Base-by-base conservation (phyloP, 2,329 filamentous ascomycete genomes). In the Aaosphaeria pasadenensis region DNA sequence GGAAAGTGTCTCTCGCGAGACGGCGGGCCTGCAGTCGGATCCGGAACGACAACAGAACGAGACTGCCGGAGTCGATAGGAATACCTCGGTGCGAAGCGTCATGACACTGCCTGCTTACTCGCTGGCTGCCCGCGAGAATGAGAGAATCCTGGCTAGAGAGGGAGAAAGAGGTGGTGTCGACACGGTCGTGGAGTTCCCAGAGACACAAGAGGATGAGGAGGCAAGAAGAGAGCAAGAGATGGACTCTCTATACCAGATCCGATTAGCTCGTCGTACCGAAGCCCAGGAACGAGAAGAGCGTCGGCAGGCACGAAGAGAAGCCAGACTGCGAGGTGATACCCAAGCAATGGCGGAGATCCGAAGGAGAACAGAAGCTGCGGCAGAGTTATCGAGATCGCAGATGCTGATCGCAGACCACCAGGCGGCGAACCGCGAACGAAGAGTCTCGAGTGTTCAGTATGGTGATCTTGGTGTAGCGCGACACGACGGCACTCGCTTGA, bases 131-230 rank as follows among this genome's bases (percentile, higher is more conserved):
- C 79, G 83, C 43, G 85, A 88, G 17, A 85, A 83, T 41, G 94
- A 99, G 69, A 85, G 86, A 57, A 85, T 96, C 1, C 78, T 97
- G 42, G 94, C 85, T 6, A 82, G 91, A 5, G 94, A 95, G 69
- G 94, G 94, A 43, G 94, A 99, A 67, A 82, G 94, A 51, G 92
- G 81, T 45, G 94, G 94, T 6, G 90, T 99, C 59, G 94, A 99
- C 60, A 82, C 89, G 4, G 91, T 99, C 0, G 74, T 97, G 9
- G 91, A 96, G 67, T 83, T 88, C 56, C 91, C 91, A 0, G 86
- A 89, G 63, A 89, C 87, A 0, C 80, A 77, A 6, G 89, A 95
- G 44, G 87, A 91, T 46, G 84, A 95, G 55, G 90, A 95, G 66
- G 72, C 74, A 2, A 75, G 90, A 45, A 81, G 94, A 9, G 91